These are phyloP conservation scores for Coelastrella sp. DNA, from an alignment of 139 green algal genomes.

Conservation along the genomic window DNA sequence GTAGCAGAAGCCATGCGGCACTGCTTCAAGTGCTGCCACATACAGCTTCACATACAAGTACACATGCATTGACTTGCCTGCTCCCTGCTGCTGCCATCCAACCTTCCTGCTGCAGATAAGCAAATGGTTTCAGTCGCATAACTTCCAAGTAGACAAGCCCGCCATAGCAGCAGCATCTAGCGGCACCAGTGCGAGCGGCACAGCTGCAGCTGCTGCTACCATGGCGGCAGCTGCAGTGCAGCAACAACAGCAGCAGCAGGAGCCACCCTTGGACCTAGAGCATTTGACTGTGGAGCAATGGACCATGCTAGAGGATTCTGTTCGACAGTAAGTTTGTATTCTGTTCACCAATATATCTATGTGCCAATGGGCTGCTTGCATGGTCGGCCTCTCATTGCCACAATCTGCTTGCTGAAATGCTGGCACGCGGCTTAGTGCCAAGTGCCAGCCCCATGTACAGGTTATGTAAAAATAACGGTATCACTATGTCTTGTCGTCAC, in stretches of 20 bases:
- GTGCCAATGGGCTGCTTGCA: too few species aligned
- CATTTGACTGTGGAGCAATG: slow-evolving; percentile 4
- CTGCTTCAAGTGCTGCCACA: too few species aligned
- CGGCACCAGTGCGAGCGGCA: not conserved
- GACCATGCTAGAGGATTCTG: slow-evolving; percentile 33
- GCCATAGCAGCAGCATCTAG: slow-evolving; percentile 9
- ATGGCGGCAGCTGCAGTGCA: not conserved
- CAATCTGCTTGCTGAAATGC: too few species aligned
- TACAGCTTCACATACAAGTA: not conserved
- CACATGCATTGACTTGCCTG: not conserved
- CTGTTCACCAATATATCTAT: too few species aligned
- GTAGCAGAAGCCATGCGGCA: too few species aligned
- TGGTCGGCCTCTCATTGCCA: too few species aligned
- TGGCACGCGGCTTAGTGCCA: too few species aligned
- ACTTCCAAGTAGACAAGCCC: not conserved
- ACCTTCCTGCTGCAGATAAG: not conserved
- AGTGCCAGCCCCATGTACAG: too few species aligned
- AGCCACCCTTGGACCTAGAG: slow-evolving; percentile 2
- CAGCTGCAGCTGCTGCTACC: not conserved
- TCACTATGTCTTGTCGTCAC: too few species aligned
- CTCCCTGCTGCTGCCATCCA: not conserved
- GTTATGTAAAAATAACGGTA: too few species aligned
- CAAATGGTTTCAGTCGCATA: not conserved
- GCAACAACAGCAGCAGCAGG: slow-evolving; percentile 33
- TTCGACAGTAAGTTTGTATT: slow-evolving; percentile 24